These are phyloP conservation scores for Scedosporium apiospermum DNA, from an alignment of 2,329 filamentous ascomycete genomes.

Conservation along the genomic window DNA sequence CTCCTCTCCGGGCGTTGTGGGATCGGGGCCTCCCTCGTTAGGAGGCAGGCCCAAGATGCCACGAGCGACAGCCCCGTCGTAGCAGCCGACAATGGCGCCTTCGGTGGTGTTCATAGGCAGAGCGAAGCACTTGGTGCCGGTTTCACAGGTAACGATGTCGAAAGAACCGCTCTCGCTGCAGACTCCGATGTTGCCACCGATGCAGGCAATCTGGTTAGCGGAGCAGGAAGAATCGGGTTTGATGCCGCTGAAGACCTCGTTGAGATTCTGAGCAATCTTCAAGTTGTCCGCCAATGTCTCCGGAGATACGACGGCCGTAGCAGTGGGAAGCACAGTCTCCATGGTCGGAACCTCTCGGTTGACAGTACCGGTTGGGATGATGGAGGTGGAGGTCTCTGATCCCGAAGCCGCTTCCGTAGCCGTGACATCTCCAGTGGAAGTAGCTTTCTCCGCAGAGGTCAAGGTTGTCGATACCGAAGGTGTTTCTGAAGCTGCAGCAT, in stretches of 20 bases:
- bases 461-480: too few relatives aligned
- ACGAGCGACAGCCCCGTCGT: slow-evolving; percentile 17
- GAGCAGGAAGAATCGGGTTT: slow-evolving; percentile 36
- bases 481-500: background rate
- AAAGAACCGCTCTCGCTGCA: slow-evolving; percentile 35
- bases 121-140: slow-evolving; percentile 36
- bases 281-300: slow-evolving; percentile 35
- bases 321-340: slow-evolving; percentile 22
- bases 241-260: slow-evolving; percentile 34
- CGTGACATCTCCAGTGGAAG: background rate
- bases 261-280: slow-evolving; percentile 32
- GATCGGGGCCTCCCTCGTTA: background rate
- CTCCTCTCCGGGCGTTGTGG: background rate
- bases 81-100: slow-evolving; percentile 41
- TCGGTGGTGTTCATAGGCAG: slow-evolving; percentile 39
- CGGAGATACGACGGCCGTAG: slow-evolving; percentile 30
- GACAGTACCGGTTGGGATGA: slow-evolving; percentile 22
- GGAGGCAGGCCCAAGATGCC: background rate
- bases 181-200: slow-evolving; percentile 36
- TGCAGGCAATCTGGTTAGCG: slow-evolving; percentile 39
- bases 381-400: background rate
- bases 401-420: background rate
- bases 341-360: slow-evolving; percentile 32
- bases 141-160: slow-evolving; percentile 26
- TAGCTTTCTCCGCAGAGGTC: background rate